Percentiles rank a stretch among this genome's conserved stretches.
Evolutionary conservation across 805 yeast species (phyloP).

Genomic region (Pichia rugopelliculosa): DNA sequence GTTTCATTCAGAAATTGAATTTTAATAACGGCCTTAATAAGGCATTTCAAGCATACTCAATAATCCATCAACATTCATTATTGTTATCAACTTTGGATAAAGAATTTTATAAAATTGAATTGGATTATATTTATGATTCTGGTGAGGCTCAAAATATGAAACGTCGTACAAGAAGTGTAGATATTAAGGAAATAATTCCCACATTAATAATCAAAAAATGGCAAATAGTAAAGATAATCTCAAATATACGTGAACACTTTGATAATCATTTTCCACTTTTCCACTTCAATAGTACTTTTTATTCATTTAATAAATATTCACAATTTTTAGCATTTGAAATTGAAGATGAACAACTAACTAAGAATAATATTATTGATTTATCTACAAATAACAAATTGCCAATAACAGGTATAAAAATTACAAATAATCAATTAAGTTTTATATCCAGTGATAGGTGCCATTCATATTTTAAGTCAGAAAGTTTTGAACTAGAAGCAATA

Average conservation of each 20-base stretch:
- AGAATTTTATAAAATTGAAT: background rate
- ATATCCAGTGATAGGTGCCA: background rate
- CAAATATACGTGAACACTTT: background rate
- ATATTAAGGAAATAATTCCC: background rate
- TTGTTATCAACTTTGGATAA: background rate
- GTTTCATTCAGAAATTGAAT: background rate
- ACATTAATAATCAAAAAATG: background rate
- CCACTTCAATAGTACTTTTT: background rate
- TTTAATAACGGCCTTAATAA: constrained; percentile 4
- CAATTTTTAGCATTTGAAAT: background rate
- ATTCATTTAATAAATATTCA: background rate
- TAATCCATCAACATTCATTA: background rate
- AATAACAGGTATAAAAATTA: background rate
- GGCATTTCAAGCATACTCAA: constrained; percentile 3
- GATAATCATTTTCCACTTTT: background rate
- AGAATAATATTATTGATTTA: background rate
- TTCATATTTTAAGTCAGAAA: constrained; percentile 5
- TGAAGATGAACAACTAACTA: background rate
- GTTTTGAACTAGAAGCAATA: background rate
- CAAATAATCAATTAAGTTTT: background rate
- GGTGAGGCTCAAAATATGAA: background rate
- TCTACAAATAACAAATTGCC: background rate
- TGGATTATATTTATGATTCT: constrained; percentile 1
- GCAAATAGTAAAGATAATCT: background rate
- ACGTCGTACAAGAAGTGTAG: background rate